Evolutionary conservation across 78 protist genomes (phyloP).

Genomic region (Dictyostelium firmibasis): DNA sequence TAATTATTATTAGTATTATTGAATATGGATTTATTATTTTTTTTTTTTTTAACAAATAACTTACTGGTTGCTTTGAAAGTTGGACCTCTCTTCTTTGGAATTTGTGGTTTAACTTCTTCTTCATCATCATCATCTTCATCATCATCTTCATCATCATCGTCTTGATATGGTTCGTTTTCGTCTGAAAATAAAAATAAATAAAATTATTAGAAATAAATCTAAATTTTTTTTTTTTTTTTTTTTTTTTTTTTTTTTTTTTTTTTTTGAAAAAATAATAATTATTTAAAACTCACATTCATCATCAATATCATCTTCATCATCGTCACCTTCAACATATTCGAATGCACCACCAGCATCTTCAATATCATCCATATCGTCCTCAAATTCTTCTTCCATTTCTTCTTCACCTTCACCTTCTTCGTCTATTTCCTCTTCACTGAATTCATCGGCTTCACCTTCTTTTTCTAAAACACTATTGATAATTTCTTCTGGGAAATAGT

Average conservation of each 20-base stretch:
- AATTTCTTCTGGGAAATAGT: constrained; percentile 54
- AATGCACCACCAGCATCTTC: constrained; percentile 1
- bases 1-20: no score
- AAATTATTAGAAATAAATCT: not conserved
- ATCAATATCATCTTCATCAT: not conserved
- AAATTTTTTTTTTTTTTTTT: no score
- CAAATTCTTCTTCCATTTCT: constrained; percentile 31
- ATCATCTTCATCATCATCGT: constrained; percentile 1
- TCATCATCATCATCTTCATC: not conserved
- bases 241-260: not conserved
- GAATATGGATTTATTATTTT: no score
- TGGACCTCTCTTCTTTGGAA: not conserved
- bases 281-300: not conserved
- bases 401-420: constrained; percentile 16
- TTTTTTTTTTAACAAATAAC: not conserved
- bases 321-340: constrained; percentile 4
- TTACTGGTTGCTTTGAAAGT: not conserved
- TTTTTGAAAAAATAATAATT: not conserved
- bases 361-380: not conserved
- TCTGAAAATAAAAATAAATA: not conserved
- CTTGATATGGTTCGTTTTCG: not conserved
- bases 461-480: constrained; percentile 28
- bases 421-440: not conserved
- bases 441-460: constrained; percentile 27
- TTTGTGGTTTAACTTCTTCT: not conserved